A percentile compares a stretch with the other conserved stretches of the same genome.
These are phyloP conservation scores for Cyphellophora europaea DNA, from an alignment of 2,329 filamentous ascomycete genomes.

Conservation along the genomic window DNA sequence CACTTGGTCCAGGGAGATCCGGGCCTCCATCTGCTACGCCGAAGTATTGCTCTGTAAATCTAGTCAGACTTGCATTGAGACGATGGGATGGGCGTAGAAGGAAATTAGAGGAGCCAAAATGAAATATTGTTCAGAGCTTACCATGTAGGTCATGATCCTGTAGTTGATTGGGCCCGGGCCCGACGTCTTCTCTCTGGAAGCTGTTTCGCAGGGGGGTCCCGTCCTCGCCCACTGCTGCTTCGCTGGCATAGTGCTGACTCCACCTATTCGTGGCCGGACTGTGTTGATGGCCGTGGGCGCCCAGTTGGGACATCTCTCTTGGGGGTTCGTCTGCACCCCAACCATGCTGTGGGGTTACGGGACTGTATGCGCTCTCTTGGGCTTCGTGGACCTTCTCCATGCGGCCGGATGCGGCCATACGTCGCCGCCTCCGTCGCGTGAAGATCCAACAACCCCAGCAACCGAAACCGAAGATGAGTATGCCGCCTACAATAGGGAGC, in stretches of 20 bases:
- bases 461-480: slow-evolving; percentile 25
- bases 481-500: slow-evolving; percentile 32
- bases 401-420: slow-evolving; percentile 18
- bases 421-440: slow-evolving; percentile 32
- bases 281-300: too few relatives aligned
- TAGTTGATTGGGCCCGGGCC: slow-evolving; percentile 13
- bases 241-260: slow-evolving; percentile 6
- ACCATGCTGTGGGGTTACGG: slow-evolving; percentile 8
- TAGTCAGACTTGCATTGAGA: background rate
- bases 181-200: slow-evolving; percentile 16
- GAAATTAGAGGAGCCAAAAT: too few relatives aligned
- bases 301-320: slow-evolving; percentile 12
- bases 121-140: too few relatives aligned
- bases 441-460: slow-evolving; percentile 32
- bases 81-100: slow-evolving; percentile 1
- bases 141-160: slow-evolving; percentile 18
- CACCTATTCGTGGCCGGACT: slow-evolving; percentile 2
- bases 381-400: slow-evolving; percentile 17
- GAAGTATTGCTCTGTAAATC: too few relatives aligned
- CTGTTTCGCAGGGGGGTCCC: slow-evolving; percentile 14
- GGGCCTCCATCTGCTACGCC: too few relatives aligned
- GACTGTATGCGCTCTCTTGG: slow-evolving; percentile 11
- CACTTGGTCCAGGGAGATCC: too few relatives aligned
- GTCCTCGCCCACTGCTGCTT: slow-evolving; percentile 6
- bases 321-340: slow-evolving; percentile 11